Conservation (phyloP, 2,329 filamentous ascomycete genomes). For the Nannizzia gypsea region DNA sequence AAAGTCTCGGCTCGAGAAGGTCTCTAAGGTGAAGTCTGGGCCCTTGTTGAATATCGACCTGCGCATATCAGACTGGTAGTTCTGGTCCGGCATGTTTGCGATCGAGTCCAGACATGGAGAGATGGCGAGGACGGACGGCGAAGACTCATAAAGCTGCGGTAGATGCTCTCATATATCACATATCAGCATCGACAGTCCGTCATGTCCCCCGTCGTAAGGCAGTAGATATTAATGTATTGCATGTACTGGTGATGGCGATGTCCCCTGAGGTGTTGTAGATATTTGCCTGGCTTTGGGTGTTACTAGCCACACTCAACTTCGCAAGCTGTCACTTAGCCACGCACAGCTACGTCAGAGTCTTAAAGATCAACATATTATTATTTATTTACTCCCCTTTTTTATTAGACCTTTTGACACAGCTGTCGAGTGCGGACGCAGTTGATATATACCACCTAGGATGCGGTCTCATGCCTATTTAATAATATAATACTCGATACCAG, state of each 20-base stretch:
- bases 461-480: too few species aligned
- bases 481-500: not conserved
- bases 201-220: not conserved
- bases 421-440: too few species aligned
- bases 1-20: slow-evolving; percentile 82
- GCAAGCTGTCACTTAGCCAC: too few species aligned
- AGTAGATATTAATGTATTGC: too few species aligned
- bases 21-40: slow-evolving; percentile 75
- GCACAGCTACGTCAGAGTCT: too few species aligned
- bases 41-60: slow-evolving; percentile 64
- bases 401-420: too few species aligned
- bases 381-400: too few species aligned
- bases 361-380: too few species aligned
- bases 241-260: not conserved
- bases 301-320: too few species aligned
- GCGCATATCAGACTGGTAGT: slow-evolving; percentile 8
- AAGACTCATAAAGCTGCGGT: not conserved
- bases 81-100: slow-evolving; percentile 28
- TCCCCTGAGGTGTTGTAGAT: too few species aligned
- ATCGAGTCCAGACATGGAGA: slow-evolving; percentile 11
- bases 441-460: too few species aligned
- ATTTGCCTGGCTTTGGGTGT: too few species aligned
- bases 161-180: not conserved
- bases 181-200: not conserved
- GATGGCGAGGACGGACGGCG: not conserved